Base-by-base conservation (phyloP, 2,329 filamentous ascomycete genomes). In the Scedosporium aurantiacum region DNA sequence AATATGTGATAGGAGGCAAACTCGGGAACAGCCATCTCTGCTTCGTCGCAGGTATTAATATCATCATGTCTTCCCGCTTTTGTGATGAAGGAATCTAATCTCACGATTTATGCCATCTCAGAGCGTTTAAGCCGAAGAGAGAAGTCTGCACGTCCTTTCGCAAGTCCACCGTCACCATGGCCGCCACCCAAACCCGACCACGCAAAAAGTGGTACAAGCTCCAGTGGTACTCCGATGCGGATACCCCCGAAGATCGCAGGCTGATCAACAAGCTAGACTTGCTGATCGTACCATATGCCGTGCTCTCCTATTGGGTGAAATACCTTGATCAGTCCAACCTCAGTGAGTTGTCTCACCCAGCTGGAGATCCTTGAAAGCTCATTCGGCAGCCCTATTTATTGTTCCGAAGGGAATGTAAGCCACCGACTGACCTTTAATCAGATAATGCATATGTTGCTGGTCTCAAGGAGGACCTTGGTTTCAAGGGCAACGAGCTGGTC, bases 221-320 rank as follows among this genome's bases (percentile, higher is more conserved):
- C 32, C 72, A 78, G 62, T 82, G 79, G 79, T 82, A 76, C 66
- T 69, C 78, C 2, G 70, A 75, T 18, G 70, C 76, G 5, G 81
- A 84, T 63, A 79, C 75, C 0, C 61, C 64, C 1, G 63, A 64
- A 10, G 66, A 67, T 12, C 63, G 55, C 32, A 67, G 73, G 63
- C 71, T 84, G 2, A 79, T 85, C 41, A 60, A 77, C 69, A 81
- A 79, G 58, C 80, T 78, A 66, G 86, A 86, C 55, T 78, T 81
- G 60, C 79, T 80, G 69, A 81, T 79, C 54, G 67, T 69, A 5
- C 67, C 67, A 1, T 68, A 68, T 41, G 64, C 66, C 2, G 62
- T 68, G 2, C 63, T 68, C 40, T 63, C 67, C 0, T 68, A 68
- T 14, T 68, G 67, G 67, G 64, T 68, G 18, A 68, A 68, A 47